A percentile compares a stretch with the other conserved stretches of the same genome.
Conservation (phyloP, 257 asterid species). For the Cinchona pubescens region DNA sequence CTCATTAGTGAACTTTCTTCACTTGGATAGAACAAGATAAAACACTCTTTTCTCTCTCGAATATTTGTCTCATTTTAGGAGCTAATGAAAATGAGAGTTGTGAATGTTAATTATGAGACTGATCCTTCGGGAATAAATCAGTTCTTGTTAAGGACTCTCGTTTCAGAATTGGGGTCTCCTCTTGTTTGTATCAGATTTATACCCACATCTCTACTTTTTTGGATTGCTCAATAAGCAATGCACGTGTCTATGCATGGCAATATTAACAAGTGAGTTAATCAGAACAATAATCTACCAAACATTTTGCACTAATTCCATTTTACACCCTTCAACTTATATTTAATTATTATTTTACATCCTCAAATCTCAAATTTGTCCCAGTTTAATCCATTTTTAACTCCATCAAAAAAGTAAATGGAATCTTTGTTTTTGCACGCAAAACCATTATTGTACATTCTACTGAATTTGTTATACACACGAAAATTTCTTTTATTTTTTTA, state of each 20-base stretch:
- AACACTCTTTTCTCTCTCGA: not conserved
- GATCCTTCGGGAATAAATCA: not conserved
- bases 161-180: not conserved
- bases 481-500: no score
- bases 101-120: not conserved
- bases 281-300: no score
- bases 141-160: not conserved
- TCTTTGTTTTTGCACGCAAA: no score
- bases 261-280: not conserved
- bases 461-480: no score
- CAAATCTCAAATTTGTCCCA: no score
- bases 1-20: not conserved
- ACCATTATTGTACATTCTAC: no score
- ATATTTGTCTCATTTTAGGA: not conserved
- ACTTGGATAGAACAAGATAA: not conserved
- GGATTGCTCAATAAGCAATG: not conserved
- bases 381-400: no score
- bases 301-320: no score
- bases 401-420: no score
- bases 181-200: not conserved
- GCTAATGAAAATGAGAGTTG: not conserved
- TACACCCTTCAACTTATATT: no score
- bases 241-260: not conserved
- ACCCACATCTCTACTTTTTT: not conserved
- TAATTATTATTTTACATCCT: no score